Evolutionary conservation across 2,329 filamentous ascomycete genomes (phyloP), one percentile per base, ranked within the genome.

Genomic region (Truncatella angustata): DNA sequence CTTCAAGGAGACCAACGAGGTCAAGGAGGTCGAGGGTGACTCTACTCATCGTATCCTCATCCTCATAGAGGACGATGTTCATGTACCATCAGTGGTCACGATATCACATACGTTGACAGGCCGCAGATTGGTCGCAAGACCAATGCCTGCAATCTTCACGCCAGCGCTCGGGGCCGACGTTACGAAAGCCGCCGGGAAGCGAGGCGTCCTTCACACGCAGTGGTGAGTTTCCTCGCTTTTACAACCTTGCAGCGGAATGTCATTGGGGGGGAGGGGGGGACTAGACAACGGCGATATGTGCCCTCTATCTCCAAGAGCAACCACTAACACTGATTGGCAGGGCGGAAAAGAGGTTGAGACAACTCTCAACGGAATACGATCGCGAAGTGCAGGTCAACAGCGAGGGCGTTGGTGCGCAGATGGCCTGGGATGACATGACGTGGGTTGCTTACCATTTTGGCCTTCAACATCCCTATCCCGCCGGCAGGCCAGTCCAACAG

Each of bases 401-500:
- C 11, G 91, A 96, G 71, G 88, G 91, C 18, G 82, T 96, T 16
- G 91, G 88, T 2, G 73, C 95, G 51, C 84, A 90, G 65, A 96
- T 96, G 87, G 90, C 87, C 0, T 68, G 90, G 44, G 84, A 90
- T 53, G 91, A 96, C 69, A 89, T 86, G 65, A 81, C 88, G 60
- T 96, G 91, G 91, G 91, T 96, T 49, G 82, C 90, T 63, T 77
- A 85, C 43, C 90, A 91, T 60, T 96, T 96, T 68, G 87, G 87
- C 5, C 74, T 90, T 42, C 37, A 68, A 70, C 50, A 75, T 69
- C 55, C 73, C 69, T 49, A 67, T 20, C 14, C 6, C 5, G 37
- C 20, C 5, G 28, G 30, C 26, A 16, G 39, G 54, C 56, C 55
- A 30, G 57, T 59, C 32, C 63, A 14, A 26, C 26, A 14, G 34